Evolutionary conservation across 2,329 filamentous ascomycete species (phyloP).

Genomic region (Pestalotiopsis sp.): DNA sequence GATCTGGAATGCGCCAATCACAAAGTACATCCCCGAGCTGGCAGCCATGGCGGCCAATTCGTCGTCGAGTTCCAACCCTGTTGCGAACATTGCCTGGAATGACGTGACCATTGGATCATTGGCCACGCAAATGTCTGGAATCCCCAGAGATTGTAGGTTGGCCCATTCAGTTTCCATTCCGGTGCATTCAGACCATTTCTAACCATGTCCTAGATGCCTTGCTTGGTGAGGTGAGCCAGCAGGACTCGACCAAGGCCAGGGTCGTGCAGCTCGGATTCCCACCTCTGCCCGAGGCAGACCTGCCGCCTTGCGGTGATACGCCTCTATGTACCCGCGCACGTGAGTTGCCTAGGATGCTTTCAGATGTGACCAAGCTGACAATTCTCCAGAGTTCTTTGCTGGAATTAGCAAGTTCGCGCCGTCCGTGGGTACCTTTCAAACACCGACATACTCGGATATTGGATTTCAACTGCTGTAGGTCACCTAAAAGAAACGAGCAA

Average conservation of each 20-base stretch:
- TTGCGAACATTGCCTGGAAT: constrained; percentile 28
- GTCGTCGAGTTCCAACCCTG: constrained; percentile 17
- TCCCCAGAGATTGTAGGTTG: constrained; percentile 28
- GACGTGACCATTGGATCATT: constrained; percentile 27
- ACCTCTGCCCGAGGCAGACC: constrained; percentile 23
- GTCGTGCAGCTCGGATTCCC: constrained; percentile 29
- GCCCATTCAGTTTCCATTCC: not conserved
- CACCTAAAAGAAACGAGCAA: constrained; percentile 12
- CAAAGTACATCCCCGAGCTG: constrained; percentile 28
- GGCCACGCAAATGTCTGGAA: constrained; percentile 22
- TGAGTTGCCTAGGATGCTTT: constrained; percentile 16
- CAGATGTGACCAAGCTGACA: constrained; percentile 8
- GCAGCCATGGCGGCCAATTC: constrained; percentile 20
- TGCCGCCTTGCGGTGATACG: constrained; percentile 25
- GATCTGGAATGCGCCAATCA: constrained; percentile 29
- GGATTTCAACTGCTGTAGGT: constrained; percentile 30
- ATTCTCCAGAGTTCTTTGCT: constrained; percentile 24
- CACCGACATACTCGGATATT: constrained; percentile 29
- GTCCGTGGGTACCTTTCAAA: constrained; percentile 24
- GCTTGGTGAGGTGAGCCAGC: constrained; percentile 28
- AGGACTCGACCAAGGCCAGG: constrained; percentile 20
- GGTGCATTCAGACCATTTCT: not conserved
- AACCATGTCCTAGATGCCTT: constrained; percentile 23
- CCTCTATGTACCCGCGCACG: constrained; percentile 27
- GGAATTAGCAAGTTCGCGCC: constrained; percentile 28